These are phyloP conservation scores for Cucumis sativus DNA, from an alignment of 306 rosid genomes.

Conservation along the genomic window Cucumber_9930_V3 NC_026659.2:2297501-2298000, in stretches of 20 bases:
- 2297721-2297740: constrained; percentile 53
- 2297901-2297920: constrained; percentile 90
- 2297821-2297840: constrained; percentile 90
- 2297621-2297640: constrained; percentile 91
- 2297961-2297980: constrained; percentile 51
- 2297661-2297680: constrained; percentile 86
- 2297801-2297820: constrained; percentile 5
- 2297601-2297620: constrained; percentile 70
- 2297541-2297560: background rate
- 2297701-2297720: constrained; percentile 93
- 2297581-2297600: constrained; percentile 33
- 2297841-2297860: constrained; percentile 85
- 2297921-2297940: constrained; percentile 64
- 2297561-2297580: background rate
- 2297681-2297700: constrained; percentile 85
- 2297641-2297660: constrained; percentile 92
- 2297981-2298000: constrained; percentile 20
- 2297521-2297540: background rate
- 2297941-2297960: constrained; percentile 78
- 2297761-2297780: background rate
- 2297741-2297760: background rate
- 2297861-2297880: constrained; percentile 88
- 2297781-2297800: background rate
- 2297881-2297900: constrained; percentile 84
- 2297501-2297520: background rate